A percentile compares a stretch with the other conserved stretches of the same genome.
Evolutionary conservation across 73 alveolate species (phyloP).

Genomic region (Uronychia binucleata): DNA sequence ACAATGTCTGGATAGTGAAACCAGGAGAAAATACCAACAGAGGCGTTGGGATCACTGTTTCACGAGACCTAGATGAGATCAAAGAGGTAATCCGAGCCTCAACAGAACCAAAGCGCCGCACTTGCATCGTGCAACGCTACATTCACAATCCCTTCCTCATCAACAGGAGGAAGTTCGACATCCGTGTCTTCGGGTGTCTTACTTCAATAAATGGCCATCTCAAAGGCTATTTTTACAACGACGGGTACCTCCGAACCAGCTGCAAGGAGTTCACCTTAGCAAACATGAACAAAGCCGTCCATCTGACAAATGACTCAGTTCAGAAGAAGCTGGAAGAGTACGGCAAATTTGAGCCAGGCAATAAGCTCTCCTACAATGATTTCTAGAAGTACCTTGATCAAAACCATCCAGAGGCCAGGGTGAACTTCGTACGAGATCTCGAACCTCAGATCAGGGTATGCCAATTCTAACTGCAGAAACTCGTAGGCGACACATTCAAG

Average conservation of each 20-base stretch:
- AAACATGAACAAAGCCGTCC: slow-evolving; percentile 75
- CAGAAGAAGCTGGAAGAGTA: slow-evolving; percentile 91
- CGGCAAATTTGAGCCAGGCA: slow-evolving; percentile 96
- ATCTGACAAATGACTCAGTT: slow-evolving; percentile 97
- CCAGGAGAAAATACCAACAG: slow-evolving; percentile 70
- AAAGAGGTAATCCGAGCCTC: slow-evolving; percentile 22
- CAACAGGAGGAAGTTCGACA: slow-evolving; percentile 95
- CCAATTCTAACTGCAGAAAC: slow-evolving; percentile 37
- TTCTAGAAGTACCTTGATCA: slow-evolving; percentile 87
- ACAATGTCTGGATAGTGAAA: slow-evolving; percentile 61
- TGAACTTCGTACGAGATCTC: slow-evolving; percentile 74
- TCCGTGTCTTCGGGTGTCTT: slow-evolving; percentile 87
- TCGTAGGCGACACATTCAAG: slow-evolving; percentile 79
- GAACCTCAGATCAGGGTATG: slow-evolving; percentile 70
- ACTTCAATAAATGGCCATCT: slow-evolving; percentile 72
- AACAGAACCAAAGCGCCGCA: slow-evolving; percentile 12
- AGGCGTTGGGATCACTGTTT: slow-evolving; percentile 62
- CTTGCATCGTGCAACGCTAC: slow-evolving; percentile 88
- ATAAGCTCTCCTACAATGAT: slow-evolving; percentile 82
- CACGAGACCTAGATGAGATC: slow-evolving; percentile 39
- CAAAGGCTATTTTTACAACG: slow-evolving; percentile 75
- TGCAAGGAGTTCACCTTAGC: slow-evolving; percentile 71
- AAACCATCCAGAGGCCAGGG: slow-evolving; percentile 33
- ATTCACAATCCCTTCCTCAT: slow-evolving; percentile 93
- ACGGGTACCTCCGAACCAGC: slow-evolving; percentile 85